A percentile compares a stretch with the other conserved stretches of the same genome.
Evolutionary conservation across 768 basidiomycete genomes (phyloP).

Genomic region (Kwoniella dejecticola): DNA sequence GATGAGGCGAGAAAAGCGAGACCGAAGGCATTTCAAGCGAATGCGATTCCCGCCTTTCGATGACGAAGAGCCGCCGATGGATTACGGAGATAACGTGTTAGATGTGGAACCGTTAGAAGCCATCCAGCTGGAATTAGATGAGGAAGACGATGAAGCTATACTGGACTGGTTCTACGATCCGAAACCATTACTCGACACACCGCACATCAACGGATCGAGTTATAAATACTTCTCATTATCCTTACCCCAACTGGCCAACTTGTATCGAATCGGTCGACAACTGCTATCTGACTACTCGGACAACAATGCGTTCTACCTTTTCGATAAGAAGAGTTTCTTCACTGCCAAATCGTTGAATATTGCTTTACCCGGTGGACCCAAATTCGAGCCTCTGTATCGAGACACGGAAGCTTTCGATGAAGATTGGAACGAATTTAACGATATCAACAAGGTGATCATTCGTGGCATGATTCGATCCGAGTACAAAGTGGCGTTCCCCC

Average conservation of each 20-base stretch:
- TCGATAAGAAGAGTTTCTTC: conserved; percentile 97
- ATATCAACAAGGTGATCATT: conserved; percentile 99
- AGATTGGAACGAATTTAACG: conserved; percentile 99
- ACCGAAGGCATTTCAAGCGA: conserved; percentile 97
- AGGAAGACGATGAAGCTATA: conserved; percentile 86
- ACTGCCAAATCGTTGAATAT: conserved; percentile 71
- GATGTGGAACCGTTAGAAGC: conserved; percentile 98
- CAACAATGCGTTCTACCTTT: conserved; percentile 85
- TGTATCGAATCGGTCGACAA: conserved; percentile 92
- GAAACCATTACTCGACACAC: conserved; percentile 85
- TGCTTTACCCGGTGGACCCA: conserved; percentile 81
- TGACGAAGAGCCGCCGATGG: conserved; percentile 97
- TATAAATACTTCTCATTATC: conserved; percentile 92
- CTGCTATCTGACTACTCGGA: conserved; percentile 91
- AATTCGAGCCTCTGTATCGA: conserved; percentile 92
- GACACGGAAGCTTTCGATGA: conserved; percentile 98
- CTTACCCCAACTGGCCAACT: conserved; percentile 92
- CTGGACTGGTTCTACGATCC: conserved; percentile 99
- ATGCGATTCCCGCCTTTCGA: conserved; percentile 99
- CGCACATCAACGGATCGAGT: conserved; percentile 86
- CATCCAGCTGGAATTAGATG: conserved; percentile 92
- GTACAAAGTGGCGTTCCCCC: conserved; percentile 98
- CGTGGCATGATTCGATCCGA: conserved; percentile 97
- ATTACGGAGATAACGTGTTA: conserved; percentile 97
- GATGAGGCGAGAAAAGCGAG: conserved; percentile 97